Percentiles rank a stretch among this genome's conserved stretches.
Conservation (phyloP, 2,329 filamentous ascomycete genomes). For the Ceratocystiopsis brevicomis region DNA sequence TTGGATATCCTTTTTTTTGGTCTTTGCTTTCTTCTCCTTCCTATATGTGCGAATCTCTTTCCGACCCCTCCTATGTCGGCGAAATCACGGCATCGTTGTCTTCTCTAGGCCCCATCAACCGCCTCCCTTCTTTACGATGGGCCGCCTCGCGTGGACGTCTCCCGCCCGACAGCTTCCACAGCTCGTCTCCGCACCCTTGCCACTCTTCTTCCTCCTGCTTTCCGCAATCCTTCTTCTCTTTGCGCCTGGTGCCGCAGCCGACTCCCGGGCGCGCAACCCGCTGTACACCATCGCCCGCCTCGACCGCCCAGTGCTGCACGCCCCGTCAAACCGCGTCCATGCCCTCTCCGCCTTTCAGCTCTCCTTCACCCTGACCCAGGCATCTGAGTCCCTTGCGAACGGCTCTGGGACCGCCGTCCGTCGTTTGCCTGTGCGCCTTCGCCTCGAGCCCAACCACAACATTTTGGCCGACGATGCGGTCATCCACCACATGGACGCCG, state of each 20-base stretch:
- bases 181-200: too few relatives aligned
- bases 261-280: conserved; percentile 58
- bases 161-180: too few relatives aligned
- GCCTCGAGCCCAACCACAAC: conserved; percentile 79
- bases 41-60: not conserved
- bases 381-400: not conserved
- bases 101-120: too few relatives aligned
- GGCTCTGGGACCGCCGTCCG: conserved; percentile 19
- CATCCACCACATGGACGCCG: conserved; percentile 49
- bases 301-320: conserved; percentile 58
- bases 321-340: conserved; percentile 60
- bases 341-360: conserved; percentile 71
- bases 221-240: not conserved
- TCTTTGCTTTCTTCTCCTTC: not conserved
- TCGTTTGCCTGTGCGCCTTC: conserved; percentile 54
- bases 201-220: conserved; percentile 12
- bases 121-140: too few relatives aligned
- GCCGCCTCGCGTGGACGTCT: too few relatives aligned
- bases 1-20: not conserved
- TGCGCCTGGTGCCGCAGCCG: conserved; percentile 25
- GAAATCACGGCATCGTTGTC: too few relatives aligned
- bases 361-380: conserved; percentile 43
- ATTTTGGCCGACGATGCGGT: conserved; percentile 60
- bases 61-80: not conserved
- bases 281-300: conserved; percentile 55